Conservation (phyloP, 345 rosid genomes). For the Corchorus olitorius region DNA sequence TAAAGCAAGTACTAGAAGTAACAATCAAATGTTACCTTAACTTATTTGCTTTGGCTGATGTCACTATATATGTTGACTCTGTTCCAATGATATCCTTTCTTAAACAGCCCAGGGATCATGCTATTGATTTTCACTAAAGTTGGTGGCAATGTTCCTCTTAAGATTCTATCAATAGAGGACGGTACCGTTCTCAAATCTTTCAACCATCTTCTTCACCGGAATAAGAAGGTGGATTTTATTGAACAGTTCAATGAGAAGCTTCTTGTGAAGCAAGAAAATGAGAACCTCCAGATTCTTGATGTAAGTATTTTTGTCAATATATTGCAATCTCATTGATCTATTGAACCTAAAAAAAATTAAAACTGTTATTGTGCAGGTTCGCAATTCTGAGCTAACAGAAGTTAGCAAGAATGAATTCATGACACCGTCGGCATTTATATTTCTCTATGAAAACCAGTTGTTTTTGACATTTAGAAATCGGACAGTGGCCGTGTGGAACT, state of each 20-base stretch:
- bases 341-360: neutral
- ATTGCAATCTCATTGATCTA: neutral
- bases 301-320: constrained; percentile 41
- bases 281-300: constrained; percentile 97
- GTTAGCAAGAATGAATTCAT: constrained; percentile 74
- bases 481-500: constrained; percentile 93
- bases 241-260: constrained; percentile 98
- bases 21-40: neutral
- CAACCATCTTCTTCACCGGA: constrained; percentile 86
- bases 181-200: constrained; percentile 94
- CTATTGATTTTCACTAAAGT: constrained; percentile 84
- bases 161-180: constrained; percentile 94
- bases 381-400: constrained; percentile 80
- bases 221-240: constrained; percentile 96
- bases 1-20: neutral
- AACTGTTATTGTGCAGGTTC: constrained; percentile 50
- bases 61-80: constrained; percentile 4
- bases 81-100: constrained; percentile 14
- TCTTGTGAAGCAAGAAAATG: constrained; percentile 97
- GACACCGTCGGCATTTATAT: constrained; percentile 97
- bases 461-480: constrained; percentile 89
- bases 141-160: constrained; percentile 74
- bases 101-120: constrained; percentile 92
- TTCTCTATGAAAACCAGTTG: constrained; percentile 91
- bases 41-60: constrained; percentile 3